Evolutionary conservation across 371 early-diverging fungal genomes (phyloP), one percentile per base, ranked within the genome.

Genomic region (Rhizopus stolonifer): DNA sequence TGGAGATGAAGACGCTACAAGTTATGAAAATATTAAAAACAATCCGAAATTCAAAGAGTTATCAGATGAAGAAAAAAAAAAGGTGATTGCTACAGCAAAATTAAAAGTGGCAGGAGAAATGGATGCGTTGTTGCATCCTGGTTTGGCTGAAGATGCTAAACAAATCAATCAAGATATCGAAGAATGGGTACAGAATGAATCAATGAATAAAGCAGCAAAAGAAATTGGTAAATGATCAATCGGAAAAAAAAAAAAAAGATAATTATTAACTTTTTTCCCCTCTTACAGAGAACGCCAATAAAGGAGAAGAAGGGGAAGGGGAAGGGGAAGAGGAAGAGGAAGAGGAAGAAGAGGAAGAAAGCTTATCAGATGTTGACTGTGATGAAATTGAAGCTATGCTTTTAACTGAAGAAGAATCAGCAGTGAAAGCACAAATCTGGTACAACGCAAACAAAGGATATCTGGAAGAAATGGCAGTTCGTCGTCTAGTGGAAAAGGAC

Each of bases 361-460:
- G 60, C 22, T 65, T 87, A 51, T 74, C 82, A 1, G 89, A 89
- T 45, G 69, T 89, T 21, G 92, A 91, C 56, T 90, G 90, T 60
- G 87, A 87, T 15, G 93, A 93, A 67, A 80, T 93, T 34, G 79
- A 79, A 11, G 77, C 74, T 23, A 77, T 85, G 52, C 71, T 93
- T 9, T 64, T 95, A 29, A 83, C 77, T 4, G 81, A 84, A 1
- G 85, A 84, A 2, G 95, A 96, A 64, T 83, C 90, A 6, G 79
- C 74, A 32, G 56, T 84, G 25, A 94, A 94, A 64, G 87, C 87
- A 0, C 74, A 72, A 50, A 74, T 94, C 17, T 96, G 97, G 97
- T 88, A 81, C 58, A 84, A 82, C 29, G 82, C 86, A 33, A 93
- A 96, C 73, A 82, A 84, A 56, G 94, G 93, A 25, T 95, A 87